Conservation (phyloP, 2,329 filamentous ascomycete species). For the Furcasterigmium furcatum region DNA sequence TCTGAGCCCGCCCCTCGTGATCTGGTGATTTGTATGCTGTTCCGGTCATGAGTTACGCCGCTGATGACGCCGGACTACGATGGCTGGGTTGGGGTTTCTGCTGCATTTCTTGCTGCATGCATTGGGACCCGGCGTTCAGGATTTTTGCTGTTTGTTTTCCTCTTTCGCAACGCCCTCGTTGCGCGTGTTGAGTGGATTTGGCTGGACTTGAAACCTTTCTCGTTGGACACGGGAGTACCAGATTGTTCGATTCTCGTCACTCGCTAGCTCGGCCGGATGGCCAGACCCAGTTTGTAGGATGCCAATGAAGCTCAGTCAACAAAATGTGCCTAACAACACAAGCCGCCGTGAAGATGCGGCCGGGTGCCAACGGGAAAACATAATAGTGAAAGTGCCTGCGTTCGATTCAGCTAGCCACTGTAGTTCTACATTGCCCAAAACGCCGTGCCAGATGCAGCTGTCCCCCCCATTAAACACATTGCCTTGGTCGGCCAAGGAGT, state of each 20-base stretch:
- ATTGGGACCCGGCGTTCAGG: constrained; percentile 9
- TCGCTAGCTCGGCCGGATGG: not conserved
- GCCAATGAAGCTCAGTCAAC: no score
- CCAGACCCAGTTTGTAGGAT: no score
- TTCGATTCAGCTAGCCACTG: constrained; percentile 11
- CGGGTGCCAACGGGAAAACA: no score
- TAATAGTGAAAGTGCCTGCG: not conserved
- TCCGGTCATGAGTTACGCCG: no score
- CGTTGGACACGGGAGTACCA: not conserved
- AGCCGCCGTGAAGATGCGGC: no score
- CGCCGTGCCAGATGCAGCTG: constrained; percentile 34
- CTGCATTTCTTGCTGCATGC: constrained; percentile 5
- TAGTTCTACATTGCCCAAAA: constrained; percentile 32
- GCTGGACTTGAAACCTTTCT: not conserved
- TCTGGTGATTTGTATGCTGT: no score
- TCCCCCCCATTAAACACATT: constrained; percentile 16
- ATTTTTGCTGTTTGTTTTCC: not conserved
- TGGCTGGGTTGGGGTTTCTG: no score
- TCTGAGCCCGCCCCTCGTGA: constrained; percentile 5
- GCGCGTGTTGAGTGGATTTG: no score
- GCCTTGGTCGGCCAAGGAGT: not conserved
- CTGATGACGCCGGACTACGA: no score
- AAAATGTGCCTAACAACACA: no score
- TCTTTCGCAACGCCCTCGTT: no score
- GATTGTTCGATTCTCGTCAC: not conserved